Base-by-base conservation (phyloP, 1,284 basidiomycete genomes). In the Rhodotorula sp. region DNA sequence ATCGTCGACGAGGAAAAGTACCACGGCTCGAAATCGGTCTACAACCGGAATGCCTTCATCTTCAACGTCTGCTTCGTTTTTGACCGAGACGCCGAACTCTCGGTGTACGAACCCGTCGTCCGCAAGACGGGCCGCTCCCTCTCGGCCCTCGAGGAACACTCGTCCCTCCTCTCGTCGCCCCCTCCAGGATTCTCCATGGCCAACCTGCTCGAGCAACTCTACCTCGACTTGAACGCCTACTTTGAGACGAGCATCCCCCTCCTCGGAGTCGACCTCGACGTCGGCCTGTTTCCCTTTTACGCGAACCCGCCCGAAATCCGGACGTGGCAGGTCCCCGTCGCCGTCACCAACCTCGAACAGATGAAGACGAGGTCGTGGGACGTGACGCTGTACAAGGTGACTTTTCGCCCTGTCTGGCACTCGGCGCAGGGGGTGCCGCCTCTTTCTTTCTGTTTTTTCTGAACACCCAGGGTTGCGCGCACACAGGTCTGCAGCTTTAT, bases 321-420 rank as follows among this genome's bases (percentile, higher is more conserved):
- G 72, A 93, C 97, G 78, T 99, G 95, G 95, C 89, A 93, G 82
- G 96, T 99, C 0, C 96, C 95, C 1, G 84, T 99, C 17, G 87
- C 93, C 0, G 84, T 99, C 14, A 90, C 96, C 68, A 89, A 93
- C 76, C 83, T 99, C 48, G 83, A 86, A 2, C 90, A 87, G 73
- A 84, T 93, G 67, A 86, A 90, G 60, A 91, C 95, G 75, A 88
- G 88, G 45, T 95, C 94, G 77, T 99, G 96, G 95, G 96, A 99
- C 82, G 84, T 99, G 63, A 97, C 96, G 0, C 91, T 98, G 82
- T 86, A 87, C 46, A 91, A 91, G 84, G 91, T 90, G 67, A 22
- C 79, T 44, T 42, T 44, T 42, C 33, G 33, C 46, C 64, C 46
- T 20, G 15, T 44, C n/a, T n/a, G n/a, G n/a, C n/a, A n/a, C n/a